A percentile compares a stretch with the other conserved stretches of the same genome.
Evolutionary conservation across 1,139 yeast species (phyloP).

Genomic region (Sugiyamaella xylanicola): DNA sequence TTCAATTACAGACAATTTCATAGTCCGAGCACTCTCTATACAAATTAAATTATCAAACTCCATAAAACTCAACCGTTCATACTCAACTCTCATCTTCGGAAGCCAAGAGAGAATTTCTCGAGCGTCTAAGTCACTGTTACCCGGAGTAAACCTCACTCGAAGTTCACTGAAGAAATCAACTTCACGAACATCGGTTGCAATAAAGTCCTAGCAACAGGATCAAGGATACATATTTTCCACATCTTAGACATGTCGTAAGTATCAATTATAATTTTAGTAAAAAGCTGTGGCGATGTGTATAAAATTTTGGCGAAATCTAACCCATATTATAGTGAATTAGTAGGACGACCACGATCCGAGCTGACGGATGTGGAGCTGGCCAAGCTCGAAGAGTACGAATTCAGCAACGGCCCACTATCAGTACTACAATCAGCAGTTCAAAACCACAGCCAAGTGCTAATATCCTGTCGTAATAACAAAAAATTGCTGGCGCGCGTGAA

Average conservation of each 20-base stretch:
- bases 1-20: too few relatives aligned
- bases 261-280: neutral
- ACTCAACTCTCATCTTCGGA: too few relatives aligned
- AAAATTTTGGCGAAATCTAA: too few relatives aligned
- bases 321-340: conserved; percentile 31
- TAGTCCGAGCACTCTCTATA: too few relatives aligned
- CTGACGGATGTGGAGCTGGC: conserved; percentile 77
- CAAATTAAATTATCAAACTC: too few relatives aligned
- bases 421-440: conserved; percentile 78
- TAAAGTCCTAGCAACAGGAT: neutral
- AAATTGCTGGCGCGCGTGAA: conserved; percentile 86
- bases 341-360: conserved; percentile 52
- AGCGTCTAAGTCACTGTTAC: too few relatives aligned
- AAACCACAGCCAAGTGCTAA: conserved; percentile 73
- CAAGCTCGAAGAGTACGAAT: conserved; percentile 86
- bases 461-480: conserved; percentile 90
- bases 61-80: too few relatives aligned
- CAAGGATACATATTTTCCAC: neutral
- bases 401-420: conserved; percentile 88
- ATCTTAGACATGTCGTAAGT: conserved; percentile 11
- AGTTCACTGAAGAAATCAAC: too few relatives aligned
- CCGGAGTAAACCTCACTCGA: too few relatives aligned
- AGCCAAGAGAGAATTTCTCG: too few relatives aligned
- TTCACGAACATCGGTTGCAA: too few relatives aligned
- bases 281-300: too few relatives aligned